Evolutionary conservation across 106 monocot species (phyloP).

Genomic region (Dendrobium nobile): DNA sequence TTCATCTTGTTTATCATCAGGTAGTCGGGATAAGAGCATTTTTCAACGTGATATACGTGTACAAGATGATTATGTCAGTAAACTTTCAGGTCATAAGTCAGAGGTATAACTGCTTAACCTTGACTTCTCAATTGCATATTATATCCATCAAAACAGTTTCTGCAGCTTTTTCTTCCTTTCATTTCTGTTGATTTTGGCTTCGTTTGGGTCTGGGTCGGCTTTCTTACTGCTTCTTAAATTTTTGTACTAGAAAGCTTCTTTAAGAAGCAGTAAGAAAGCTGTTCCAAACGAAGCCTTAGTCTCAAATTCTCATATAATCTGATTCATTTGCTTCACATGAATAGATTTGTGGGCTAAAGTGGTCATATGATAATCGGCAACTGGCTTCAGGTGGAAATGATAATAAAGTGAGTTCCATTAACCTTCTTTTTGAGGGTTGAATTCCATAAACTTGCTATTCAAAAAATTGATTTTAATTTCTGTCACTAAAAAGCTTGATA

Average conservation of each 20-base stretch:
- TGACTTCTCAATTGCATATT: neutral
- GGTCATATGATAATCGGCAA: slow-evolving; percentile 93
- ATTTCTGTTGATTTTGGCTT: neutral
- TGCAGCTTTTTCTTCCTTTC: neutral
- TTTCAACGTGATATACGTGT: slow-evolving; percentile 86
- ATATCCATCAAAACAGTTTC: no score
- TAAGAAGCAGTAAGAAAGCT: no score
- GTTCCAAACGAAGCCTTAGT: neutral
- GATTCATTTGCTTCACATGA: neutral
- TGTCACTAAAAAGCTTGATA: neutral
- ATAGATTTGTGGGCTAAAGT: slow-evolving; percentile 87
- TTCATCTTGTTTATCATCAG: slow-evolving; percentile 84
- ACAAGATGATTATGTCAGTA: slow-evolving; percentile 86
- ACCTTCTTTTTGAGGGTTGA: neutral
- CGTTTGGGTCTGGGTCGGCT: no score
- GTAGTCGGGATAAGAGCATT: slow-evolving; percentile 83
- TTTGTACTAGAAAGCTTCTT: no score
- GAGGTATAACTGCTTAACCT: slow-evolving; percentile 40
- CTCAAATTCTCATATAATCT: neutral
- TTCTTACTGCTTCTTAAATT: no score
- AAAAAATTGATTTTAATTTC: neutral
- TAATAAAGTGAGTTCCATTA: slow-evolving; percentile 59
- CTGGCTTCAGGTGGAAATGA: slow-evolving; percentile 98
- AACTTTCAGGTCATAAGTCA: slow-evolving; percentile 83
- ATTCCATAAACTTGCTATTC: neutral